These are phyloP conservation scores for Fusarium acutatum DNA, from an alignment of 2,329 filamentous ascomycete species.

Conservation along the genomic window DNA sequence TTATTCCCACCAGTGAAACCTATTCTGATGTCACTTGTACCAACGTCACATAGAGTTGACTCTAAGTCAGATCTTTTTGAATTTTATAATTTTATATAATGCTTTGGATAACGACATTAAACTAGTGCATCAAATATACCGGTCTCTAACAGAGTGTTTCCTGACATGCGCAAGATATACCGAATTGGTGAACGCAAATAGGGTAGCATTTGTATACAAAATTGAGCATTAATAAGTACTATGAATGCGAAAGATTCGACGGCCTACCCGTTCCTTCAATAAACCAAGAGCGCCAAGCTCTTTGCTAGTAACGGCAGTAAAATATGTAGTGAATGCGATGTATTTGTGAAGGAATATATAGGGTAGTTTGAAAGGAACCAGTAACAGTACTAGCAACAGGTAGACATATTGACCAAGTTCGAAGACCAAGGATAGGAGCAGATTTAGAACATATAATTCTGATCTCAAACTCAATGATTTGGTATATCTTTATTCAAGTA, in stretches of 20 bases:
- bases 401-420: not conserved
- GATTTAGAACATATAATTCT: not conserved
- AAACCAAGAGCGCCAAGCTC: not conserved
- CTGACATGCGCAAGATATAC: not conserved
- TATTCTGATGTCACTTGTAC: not conserved
- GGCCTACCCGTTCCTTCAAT: too few relatives aligned
- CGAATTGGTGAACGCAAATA: not conserved
- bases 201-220: not conserved
- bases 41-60: not conserved
- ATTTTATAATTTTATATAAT: too few relatives aligned
- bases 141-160: not conserved
- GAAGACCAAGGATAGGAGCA: not conserved
- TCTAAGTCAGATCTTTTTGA: not conserved
- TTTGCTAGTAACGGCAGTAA: too few relatives aligned
- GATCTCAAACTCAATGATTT: not conserved
- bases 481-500: not conserved
- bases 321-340: not conserved
- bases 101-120: not conserved
- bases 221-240: not conserved
- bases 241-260: not conserved
- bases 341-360: not conserved
- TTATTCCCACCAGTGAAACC: constrained; percentile 5
- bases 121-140: not conserved
- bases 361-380: not conserved
- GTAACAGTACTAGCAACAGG: not conserved